Evolutionary conservation across 345 rosid species (phyloP), one percentile per base, ranked within the genome.

Genomic region (Ricinus communis): DNA sequence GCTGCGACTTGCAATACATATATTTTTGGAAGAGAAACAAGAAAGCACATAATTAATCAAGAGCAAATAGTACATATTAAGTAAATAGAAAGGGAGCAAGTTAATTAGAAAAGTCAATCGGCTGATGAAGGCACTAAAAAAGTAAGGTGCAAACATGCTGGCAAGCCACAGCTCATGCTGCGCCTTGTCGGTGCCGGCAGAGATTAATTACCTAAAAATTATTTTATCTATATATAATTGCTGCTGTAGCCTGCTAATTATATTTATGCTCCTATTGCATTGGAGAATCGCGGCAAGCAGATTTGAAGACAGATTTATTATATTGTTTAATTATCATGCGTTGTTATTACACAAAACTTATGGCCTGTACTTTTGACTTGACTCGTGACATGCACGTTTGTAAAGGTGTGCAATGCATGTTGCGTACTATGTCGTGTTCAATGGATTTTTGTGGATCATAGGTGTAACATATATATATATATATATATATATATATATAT

Each of bases 321-420:
- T 25, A 24, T 25, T 24, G 2, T 24, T 22, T 2, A 33, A 24
- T 24, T 10, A 13, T 54, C 24, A 54, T 55, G n/a, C n/a, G n/a
- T n/a, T n/a, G n/a, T n/a, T 25, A 10, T 55, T 3, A 55, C 15
- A 33, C 38, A 33, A 33, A 33, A 2, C 38, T 33, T 22, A 50
- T 15, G 24, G 18, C 49, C 25, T 61, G 19, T 36, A 38, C 47
- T 6, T 62, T 9, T 28, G 31, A 30, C 30, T 38, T 22, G 53
- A 2, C 14, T n/a, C 8, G 45, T 66, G 68, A n/a, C 27, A n/a
- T 0, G 7, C 69, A 50, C 58, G 69, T 66, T 50, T 19, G 19
- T 1, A 4, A n/a, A 50, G 69, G 28, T 50, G 28, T 64, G 69
- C 12, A 41, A 64, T 45, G 54, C 68, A 65, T 47, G 55, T 45